Conservation (phyloP, 257 asterid genomes). For the Fraxinus anomala region DNA sequence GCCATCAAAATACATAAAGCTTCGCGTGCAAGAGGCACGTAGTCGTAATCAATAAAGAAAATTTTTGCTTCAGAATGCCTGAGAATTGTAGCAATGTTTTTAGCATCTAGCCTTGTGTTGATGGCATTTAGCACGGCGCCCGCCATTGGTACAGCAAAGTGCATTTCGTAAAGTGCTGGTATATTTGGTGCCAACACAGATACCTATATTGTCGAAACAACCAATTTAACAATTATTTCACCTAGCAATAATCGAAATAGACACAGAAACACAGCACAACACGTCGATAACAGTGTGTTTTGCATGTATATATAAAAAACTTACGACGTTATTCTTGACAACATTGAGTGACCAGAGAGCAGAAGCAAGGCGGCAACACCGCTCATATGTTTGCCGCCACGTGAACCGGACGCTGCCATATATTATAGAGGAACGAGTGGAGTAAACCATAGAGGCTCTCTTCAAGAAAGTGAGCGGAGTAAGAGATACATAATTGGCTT, state of each 20-base stretch:
- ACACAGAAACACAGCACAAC: not conserved
- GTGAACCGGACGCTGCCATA: constrained; percentile 56
- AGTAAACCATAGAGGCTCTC: constrained; percentile 68
- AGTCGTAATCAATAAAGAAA: constrained; percentile 64
- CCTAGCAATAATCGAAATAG: not conserved
- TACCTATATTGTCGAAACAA: constrained; percentile 39
- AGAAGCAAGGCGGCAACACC: constrained; percentile 81
- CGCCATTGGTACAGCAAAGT: constrained; percentile 93
- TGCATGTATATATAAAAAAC: constrained; percentile 23
- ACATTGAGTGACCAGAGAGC: constrained; percentile 55
- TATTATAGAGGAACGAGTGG: constrained; percentile 55
- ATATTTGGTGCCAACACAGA: constrained; percentile 88
- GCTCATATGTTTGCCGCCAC: constrained; percentile 65
- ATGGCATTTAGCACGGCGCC: constrained; percentile 82
- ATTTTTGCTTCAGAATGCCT: constrained; percentile 68
- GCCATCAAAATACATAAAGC: constrained; percentile 49
- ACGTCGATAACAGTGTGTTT: not conserved
- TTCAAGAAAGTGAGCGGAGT: constrained; percentile 71
- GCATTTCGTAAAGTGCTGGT: constrained; percentile 87
- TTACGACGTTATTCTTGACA: constrained; percentile 64
- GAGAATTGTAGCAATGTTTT: constrained; percentile 61
- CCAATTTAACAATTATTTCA: not conserved
- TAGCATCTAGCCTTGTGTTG: constrained; percentile 77
- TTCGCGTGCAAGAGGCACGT: constrained; percentile 48
- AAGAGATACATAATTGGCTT: constrained; percentile 70